Conservation (phyloP, 208 protist species). For the Wallacemonas sp. region DNA sequence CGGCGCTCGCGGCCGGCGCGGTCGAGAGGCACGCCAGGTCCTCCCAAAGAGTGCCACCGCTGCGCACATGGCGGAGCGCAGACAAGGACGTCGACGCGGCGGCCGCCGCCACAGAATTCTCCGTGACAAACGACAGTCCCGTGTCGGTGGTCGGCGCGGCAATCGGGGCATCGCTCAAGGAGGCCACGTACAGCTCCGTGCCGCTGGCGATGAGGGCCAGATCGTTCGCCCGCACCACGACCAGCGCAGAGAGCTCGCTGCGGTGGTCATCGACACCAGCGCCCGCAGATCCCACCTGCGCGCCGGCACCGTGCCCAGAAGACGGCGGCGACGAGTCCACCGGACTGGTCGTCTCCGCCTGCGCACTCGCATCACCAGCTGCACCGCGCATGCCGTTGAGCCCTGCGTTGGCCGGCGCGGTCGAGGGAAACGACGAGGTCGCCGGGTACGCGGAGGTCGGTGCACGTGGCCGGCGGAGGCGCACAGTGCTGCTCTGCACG, state of each 20-base stretch:
- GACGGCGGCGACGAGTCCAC: constrained; percentile 15
- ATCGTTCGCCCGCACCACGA: constrained; percentile 11
- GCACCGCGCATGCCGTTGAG: too few relatives aligned
- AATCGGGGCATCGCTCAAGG: constrained; percentile 23
- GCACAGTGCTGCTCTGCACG: constrained; percentile 32
- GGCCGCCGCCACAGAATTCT: background rate
- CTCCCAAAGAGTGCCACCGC: constrained; percentile 20
- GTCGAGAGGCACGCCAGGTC: constrained; percentile 17
- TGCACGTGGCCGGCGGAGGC: constrained; percentile 17
- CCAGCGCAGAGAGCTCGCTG: constrained; percentile 26
- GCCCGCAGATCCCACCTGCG: too few relatives aligned
- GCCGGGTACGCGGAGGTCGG: constrained; percentile 5
- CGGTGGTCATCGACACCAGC: constrained; percentile 2
- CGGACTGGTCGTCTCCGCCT: background rate
- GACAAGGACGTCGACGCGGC: constrained; percentile 1
- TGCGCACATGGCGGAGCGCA: constrained; percentile 24
- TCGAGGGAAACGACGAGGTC: background rate
- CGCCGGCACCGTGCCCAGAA: too few relatives aligned
- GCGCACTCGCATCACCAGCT: background rate
- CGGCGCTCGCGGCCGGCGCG: background rate
- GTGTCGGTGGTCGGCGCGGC: background rate
- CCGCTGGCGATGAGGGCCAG: constrained; percentile 31
- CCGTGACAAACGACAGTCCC: background rate
- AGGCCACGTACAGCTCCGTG: constrained; percentile 38
- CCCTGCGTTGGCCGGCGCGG: background rate